phyloP scores from a whole-genome alignment of 257 asterid genomes.

The Lycium barbarum region DNA sequence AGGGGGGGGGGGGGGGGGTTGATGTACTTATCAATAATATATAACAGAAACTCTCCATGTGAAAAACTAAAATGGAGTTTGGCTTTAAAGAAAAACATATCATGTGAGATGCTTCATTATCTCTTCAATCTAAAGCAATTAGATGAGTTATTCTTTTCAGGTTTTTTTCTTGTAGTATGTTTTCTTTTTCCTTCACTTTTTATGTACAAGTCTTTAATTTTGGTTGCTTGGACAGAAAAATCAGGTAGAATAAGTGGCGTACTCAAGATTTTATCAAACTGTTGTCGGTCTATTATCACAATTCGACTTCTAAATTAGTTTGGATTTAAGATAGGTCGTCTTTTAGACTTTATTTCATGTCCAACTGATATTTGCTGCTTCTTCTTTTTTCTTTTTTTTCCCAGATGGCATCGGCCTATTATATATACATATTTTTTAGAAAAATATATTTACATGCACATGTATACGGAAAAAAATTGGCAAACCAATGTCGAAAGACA shows the following conservation, averaged over 20 bases:
- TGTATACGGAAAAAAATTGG: too few relatives aligned
- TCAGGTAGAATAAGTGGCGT: not conserved
- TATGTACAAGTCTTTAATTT: not conserved
- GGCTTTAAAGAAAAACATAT: not conserved
- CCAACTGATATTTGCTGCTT: not conserved
- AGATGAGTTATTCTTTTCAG: not conserved
- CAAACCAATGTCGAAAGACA: not conserved
- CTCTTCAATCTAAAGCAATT: not conserved
- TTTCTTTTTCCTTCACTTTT: not conserved
- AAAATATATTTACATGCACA: not conserved
- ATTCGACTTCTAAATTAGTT: not conserved
- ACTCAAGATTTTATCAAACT: not conserved
- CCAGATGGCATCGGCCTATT: not conserved
- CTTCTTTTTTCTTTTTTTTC: too few relatives aligned
- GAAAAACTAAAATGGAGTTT: not conserved
- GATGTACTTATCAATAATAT: not conserved
- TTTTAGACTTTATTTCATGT: not conserved
- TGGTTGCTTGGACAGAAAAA: not conserved
- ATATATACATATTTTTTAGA: not conserved
- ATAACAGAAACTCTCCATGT: not conserved
- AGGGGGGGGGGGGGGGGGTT: too few relatives aligned
- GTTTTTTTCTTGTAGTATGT: not conserved
- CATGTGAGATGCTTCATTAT: constrained; percentile 26
- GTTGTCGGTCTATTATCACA: not conserved
- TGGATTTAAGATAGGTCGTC: not conserved